Conservation (phyloP, 805 yeast genomes). For the Yarrowia deformans region DNA sequence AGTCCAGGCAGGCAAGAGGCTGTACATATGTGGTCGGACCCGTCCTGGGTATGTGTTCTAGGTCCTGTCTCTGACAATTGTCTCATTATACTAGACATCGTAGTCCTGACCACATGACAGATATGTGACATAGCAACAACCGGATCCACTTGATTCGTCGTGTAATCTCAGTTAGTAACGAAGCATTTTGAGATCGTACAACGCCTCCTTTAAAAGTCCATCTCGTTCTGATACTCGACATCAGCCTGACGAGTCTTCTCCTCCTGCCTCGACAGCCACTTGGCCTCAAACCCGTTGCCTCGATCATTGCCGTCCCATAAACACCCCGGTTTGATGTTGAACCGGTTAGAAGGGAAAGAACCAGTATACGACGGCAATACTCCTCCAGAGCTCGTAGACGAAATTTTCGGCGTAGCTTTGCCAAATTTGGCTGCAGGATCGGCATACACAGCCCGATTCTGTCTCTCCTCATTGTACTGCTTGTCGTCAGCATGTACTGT, state of each 20-base stretch:
- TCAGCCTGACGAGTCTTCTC: conserved; percentile 19
- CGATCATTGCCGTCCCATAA: conserved; percentile 32
- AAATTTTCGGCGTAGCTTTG: not conserved
- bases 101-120: too few relatives aligned
- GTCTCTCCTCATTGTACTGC: conserved; percentile 30
- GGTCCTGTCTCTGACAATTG: too few relatives aligned
- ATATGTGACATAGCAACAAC: too few relatives aligned
- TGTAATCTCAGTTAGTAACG: too few relatives aligned
- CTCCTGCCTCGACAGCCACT: conserved; percentile 27
- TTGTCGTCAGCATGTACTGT: conserved; percentile 3
- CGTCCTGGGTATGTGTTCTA: too few relatives aligned
- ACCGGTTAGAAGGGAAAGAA: conserved; percentile 17
- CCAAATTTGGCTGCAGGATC: conserved; percentile 33
- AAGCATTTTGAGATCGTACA: too few relatives aligned
- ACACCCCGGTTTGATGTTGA: conserved; percentile 32
- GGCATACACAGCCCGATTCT: conserved; percentile 14
- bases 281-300: conserved; percentile 21
- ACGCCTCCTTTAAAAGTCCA: not conserved
- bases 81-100: too few relatives aligned
- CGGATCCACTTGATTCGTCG: too few relatives aligned
- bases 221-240: conserved; percentile 25
- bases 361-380: conserved; percentile 5
- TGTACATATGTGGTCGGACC: too few relatives aligned
- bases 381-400: not conserved
- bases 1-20: too few relatives aligned